Conservation (phyloP, 2,329 filamentous ascomycete genomes). For the Ceratocystis albifundus region DNA sequence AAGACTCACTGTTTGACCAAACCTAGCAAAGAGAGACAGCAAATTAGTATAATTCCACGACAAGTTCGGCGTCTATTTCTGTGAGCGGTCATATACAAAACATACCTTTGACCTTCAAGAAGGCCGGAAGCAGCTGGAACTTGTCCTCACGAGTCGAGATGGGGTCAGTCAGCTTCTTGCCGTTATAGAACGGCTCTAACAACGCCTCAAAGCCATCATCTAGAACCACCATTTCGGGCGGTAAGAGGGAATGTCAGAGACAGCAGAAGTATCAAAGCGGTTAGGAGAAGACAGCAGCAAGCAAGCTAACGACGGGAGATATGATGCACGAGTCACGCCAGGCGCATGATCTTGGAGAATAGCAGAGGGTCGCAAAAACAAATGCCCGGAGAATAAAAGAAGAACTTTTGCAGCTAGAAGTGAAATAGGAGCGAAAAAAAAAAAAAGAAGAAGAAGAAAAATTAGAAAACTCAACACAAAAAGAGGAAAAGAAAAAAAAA, state of each 20-base stretch:
- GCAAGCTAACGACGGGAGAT: not conserved
- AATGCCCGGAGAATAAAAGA: not conserved
- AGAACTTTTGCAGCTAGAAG: not conserved
- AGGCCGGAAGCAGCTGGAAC: constrained; percentile 94
- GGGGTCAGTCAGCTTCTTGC: constrained; percentile 54
- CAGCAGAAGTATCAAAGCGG: not conserved
- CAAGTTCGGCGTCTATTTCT: not conserved
- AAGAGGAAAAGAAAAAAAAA: not conserved
- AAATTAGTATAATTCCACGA: no score
- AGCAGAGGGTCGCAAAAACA: not conserved
- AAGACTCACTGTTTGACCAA: constrained; percentile 23
- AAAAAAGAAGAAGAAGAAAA: not conserved
- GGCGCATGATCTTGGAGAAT: not conserved
- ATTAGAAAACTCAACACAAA: not conserved
- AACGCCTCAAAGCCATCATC: constrained; percentile 57
- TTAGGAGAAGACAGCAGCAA: not conserved
- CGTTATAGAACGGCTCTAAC: constrained; percentile 55
- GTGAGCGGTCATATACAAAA: not conserved
- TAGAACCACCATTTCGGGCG: constrained; percentile 38
- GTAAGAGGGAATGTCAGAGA: not conserved
- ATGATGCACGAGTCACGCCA: not conserved
- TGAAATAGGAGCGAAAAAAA: not conserved
- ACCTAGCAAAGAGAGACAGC: constrained; percentile 11
- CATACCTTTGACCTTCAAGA: constrained; percentile 83
- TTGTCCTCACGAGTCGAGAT: constrained; percentile 68